Conservation (phyloP, 2,329 filamentous ascomycete species). For the Pestalotiopsis fici region DNA sequence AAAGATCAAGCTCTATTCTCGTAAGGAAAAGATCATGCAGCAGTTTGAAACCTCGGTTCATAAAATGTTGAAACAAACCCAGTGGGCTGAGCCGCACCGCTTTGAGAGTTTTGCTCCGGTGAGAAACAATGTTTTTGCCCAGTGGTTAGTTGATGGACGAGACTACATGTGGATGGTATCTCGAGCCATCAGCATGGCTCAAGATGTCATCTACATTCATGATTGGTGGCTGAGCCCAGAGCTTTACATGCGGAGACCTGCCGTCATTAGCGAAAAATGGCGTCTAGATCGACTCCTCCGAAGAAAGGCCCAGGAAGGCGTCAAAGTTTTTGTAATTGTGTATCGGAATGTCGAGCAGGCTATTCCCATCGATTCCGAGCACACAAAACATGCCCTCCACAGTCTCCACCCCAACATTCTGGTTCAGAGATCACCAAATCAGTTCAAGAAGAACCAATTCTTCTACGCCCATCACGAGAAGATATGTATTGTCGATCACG, state of each 20-base stretch:
- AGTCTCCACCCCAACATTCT: conserved; percentile 96
- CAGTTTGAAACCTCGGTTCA: conserved; percentile 94
- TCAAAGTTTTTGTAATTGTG: conserved; percentile 97
- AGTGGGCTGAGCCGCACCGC: conserved; percentile 81
- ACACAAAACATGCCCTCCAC: conserved; percentile 93
- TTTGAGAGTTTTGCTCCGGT: conserved; percentile 95
- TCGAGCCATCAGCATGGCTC: conserved; percentile 92
- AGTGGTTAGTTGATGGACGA: conserved; percentile 94
- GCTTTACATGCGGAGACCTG: conserved; percentile 89
- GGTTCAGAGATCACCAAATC: conserved; percentile 93
- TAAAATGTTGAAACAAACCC: conserved; percentile 80
- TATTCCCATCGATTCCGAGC: conserved; percentile 96
- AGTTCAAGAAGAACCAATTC: conserved; percentile 98
- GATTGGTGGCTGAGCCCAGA: conserved; percentile 99
- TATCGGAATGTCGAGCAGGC: conserved; percentile 98
- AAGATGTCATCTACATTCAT: conserved; percentile 97
- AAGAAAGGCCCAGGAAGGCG: conserved; percentile 88
- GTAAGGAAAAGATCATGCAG: conserved; percentile 83
- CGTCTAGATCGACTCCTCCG: conserved; percentile 90
- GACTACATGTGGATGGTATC: conserved; percentile 99
- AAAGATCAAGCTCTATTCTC: conserved; percentile 86
- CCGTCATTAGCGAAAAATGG: conserved; percentile 98
- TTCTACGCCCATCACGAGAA: conserved; percentile 99
- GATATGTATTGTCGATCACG: conserved; percentile 94
- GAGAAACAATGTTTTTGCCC: conserved; percentile 81